Evolutionary conservation across 2,329 filamentous ascomycete species (phyloP).

Genomic region (Grosmannia huntii): DNA sequence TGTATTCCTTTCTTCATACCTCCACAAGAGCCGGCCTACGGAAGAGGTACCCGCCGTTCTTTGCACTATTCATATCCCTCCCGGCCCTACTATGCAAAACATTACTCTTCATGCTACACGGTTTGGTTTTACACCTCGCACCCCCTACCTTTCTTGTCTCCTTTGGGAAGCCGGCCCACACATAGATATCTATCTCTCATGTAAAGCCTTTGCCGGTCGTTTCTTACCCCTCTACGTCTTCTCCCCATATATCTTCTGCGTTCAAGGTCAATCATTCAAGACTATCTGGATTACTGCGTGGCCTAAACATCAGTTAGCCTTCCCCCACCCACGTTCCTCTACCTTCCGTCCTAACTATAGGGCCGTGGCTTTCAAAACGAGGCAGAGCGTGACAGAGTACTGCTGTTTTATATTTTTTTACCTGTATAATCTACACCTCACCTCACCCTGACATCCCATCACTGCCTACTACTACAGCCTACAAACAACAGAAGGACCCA

Average conservation of each 20-base stretch:
- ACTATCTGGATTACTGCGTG: too few species aligned
- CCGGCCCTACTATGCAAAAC: background rate
- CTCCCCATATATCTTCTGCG: background rate
- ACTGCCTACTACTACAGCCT: too few species aligned
- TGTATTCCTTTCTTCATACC: background rate
- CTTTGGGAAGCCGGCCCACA: background rate
- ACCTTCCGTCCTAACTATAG: too few species aligned
- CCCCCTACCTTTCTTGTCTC: background rate
- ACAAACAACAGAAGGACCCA: too few species aligned
- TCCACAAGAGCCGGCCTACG: background rate
- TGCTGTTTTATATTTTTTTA: too few species aligned
- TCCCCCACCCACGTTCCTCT: too few species aligned
- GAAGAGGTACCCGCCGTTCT: background rate
- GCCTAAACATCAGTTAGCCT: too few species aligned
- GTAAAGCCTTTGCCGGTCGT: background rate
- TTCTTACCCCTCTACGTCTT: background rate
- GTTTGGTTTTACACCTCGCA: background rate
- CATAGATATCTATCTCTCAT: background rate
- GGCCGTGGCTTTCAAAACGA: too few species aligned
- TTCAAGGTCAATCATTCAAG: background rate
- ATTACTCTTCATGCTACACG: background rate
- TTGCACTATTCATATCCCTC: background rate
- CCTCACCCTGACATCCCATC: too few species aligned
- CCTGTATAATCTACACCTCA: too few species aligned
- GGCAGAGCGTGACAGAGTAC: too few species aligned